Percentiles rank a stretch among this genome's conserved stretches.
Conservation (phyloP, 2,329 filamentous ascomycete genomes). For the Paraconiothyrium brasiliense region DNA sequence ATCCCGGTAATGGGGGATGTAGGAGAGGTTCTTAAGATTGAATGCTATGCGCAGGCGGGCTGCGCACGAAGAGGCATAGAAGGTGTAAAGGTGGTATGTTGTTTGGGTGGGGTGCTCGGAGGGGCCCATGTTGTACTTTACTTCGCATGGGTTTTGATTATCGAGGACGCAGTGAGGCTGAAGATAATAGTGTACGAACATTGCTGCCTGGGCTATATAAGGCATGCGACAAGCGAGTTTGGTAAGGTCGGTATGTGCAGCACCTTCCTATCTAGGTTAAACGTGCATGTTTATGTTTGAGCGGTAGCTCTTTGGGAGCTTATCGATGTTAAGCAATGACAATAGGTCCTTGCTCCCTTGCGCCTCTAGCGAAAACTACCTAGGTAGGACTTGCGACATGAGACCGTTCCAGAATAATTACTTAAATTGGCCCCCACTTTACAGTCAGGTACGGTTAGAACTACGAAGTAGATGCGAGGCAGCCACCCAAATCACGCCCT, state of each 20-base stretch:
- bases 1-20: conserved; percentile 66
- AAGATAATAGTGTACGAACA: background rate
- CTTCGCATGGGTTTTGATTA: too few species aligned
- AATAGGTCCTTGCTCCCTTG: background rate
- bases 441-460: background rate
- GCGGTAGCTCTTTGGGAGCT: background rate
- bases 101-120: background rate
- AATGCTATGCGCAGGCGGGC: conserved; percentile 69
- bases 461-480: background rate
- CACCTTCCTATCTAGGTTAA: background rate
- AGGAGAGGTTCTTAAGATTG: conserved; percentile 61
- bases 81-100: conserved; percentile 61
- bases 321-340: background rate
- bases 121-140: background rate
- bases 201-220: background rate
- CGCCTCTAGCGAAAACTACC: too few species aligned
- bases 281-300: background rate
- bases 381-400: too few species aligned
- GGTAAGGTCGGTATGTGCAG: background rate
- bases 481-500: background rate
- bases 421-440: background rate
- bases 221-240: background rate
- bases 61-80: conserved; percentile 71
- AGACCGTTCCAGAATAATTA: too few species aligned
- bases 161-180: background rate